Evolutionary conservation across 305 asterid species (phyloP).

Genomic region (Fraxinus nigra): DNA sequence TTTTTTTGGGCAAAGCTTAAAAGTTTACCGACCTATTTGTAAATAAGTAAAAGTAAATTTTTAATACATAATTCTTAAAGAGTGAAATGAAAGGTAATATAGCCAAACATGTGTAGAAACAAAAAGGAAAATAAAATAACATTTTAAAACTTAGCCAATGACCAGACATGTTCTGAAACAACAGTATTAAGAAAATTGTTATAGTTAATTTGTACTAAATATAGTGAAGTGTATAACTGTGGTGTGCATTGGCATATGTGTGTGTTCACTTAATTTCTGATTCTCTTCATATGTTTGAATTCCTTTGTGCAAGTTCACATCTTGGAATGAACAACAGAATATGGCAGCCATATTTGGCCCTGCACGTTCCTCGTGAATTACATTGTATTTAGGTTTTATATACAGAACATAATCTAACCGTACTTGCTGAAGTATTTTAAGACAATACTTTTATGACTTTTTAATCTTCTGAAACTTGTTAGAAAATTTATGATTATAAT

Average conservation of each 20-base stretch:
- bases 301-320: neutral
- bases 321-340: neutral
- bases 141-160: neutral
- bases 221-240: neutral
- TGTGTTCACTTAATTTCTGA: neutral
- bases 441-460: neutral
- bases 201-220: neutral
- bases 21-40: neutral
- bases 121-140: too few species aligned
- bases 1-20: too few species aligned
- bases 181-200: neutral
- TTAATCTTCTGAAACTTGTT: neutral
- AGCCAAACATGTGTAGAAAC: neutral
- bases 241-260: neutral
- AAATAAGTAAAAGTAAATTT: too few species aligned
- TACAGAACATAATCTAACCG: neutral
- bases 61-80: too few species aligned
- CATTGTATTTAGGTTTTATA: neutral
- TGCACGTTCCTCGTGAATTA: neutral
- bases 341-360: neutral
- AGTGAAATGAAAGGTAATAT: neutral
- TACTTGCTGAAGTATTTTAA: neutral
- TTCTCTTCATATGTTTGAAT: neutral
- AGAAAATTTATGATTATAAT: neutral
- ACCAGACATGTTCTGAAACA: neutral